Evolutionary conservation across 495 filamentous ascomycete species (phyloP).

Genomic region (Penicillium angulare): DNA sequence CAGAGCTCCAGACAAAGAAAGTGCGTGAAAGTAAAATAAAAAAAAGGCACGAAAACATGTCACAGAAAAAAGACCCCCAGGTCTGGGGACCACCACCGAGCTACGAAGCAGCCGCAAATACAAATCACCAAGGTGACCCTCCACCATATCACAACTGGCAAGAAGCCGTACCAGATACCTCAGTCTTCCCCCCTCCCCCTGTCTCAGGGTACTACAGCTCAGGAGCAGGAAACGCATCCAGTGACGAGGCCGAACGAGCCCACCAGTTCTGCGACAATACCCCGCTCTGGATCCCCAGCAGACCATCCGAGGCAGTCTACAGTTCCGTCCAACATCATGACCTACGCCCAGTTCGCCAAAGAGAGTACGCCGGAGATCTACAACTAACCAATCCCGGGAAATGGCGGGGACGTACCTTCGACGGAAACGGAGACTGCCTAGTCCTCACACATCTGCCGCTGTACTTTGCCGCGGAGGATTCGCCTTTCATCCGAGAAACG

Average conservation of each 20-base stretch:
- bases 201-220: constrained; percentile 64
- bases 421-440: constrained; percentile 38
- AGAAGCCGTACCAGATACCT: constrained; percentile 71
- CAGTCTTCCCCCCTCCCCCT: constrained; percentile 81
- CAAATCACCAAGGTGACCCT: constrained; percentile 27
- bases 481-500: constrained; percentile 56
- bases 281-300: constrained; percentile 60
- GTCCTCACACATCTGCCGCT: constrained; percentile 70
- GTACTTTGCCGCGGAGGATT: constrained; percentile 68
- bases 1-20: too few species aligned
- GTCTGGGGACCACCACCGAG: constrained; percentile 32
- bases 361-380: constrained; percentile 48
- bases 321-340: constrained; percentile 40
- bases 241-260: constrained; percentile 66
- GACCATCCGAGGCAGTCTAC: constrained; percentile 40
- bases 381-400: constrained; percentile 26
- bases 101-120: constrained; percentile 21
- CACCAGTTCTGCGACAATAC: constrained; percentile 65
- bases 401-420: constrained; percentile 46
- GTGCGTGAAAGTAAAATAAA: too few species aligned
- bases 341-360: constrained; percentile 43
- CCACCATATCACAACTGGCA: constrained; percentile 79
- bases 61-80: not conserved
- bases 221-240: constrained; percentile 70
- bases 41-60: not conserved